Base-by-base conservation (phyloP, 106 monocot species). In the Cymbidium sinense region DNA sequence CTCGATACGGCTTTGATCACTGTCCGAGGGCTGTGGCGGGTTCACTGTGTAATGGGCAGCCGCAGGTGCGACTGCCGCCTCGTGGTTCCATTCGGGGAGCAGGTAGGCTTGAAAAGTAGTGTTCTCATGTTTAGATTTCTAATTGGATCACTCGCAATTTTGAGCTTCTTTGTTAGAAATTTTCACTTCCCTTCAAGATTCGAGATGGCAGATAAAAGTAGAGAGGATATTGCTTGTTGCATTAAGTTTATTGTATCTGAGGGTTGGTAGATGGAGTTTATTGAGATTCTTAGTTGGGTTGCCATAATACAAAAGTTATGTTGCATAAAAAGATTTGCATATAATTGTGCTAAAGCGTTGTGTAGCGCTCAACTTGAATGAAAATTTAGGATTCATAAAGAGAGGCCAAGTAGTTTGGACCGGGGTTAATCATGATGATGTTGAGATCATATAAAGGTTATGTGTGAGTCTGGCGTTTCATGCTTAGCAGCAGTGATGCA, bases 1-100 rank as follows among this genome's bases (percentile, higher is more conserved):
- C 74, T 96, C 13, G 94, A 90, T 47, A 62, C 86, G 25, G 91
- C 91, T 2, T 50, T 89, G 18, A 86, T 96, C 30, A 39, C 81
- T 10, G 74, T 90, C 39, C 77, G 69, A 28, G 96, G 90, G 58
- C 43, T 76, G 55, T 98, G 96, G 96, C 83, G 96, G 79, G 81
- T 98, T 15, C 96, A 98, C 64, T 98, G 94, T 76, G 87, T 98
- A 19, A 92, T 83, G 86, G 80, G 87, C 31, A 94, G 88, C 84
- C 74, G 81, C 34, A 78, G 82, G 77, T 94, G 94, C 78, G 92
- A 88, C 37, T 91, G 94, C 78, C 84, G 88, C 33, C 37, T 98
- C n/a, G 84, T 94, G 27, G 83, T 98, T 20, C 96, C 96, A 18
- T 82, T 94, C 82, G 88, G 86, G 18, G 94, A 94, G 77, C 91